Percentiles rank a stretch among this genome's conserved stretches.
These are phyloP conservation scores for Leishmania guyanensis DNA, from an alignment of 208 protist species.

Conservation along the genomic window DNA sequence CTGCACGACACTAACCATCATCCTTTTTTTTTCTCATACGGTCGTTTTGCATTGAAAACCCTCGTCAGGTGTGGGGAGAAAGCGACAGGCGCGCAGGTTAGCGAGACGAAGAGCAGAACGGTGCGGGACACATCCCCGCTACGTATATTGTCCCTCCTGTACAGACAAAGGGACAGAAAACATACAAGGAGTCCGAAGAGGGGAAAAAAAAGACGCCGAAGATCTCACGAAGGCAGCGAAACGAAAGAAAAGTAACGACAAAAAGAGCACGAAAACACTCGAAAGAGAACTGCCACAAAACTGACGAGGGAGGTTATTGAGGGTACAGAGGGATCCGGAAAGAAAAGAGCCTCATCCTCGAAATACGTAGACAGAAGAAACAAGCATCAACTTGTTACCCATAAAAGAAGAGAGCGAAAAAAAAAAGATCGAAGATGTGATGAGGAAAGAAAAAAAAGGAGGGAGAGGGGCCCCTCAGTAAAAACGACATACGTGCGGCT, in stretches of 20 bases:
- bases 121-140: neutral
- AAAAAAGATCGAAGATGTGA: conserved; percentile 1
- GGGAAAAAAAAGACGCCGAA: neutral
- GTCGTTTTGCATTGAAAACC: neutral
- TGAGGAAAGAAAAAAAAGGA: neutral
- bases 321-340: neutral
- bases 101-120: neutral
- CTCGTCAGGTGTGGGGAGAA: neutral
- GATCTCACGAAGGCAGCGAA: neutral
- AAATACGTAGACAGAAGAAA: neutral
- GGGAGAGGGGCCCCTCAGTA: neutral
- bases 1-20: neutral
- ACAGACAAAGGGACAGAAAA: neutral
- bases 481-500: neutral
- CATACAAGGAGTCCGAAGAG: neutral
- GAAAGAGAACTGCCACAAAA: too few relatives aligned
- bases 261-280: too few relatives aligned
- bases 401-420: neutral
- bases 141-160: neutral
- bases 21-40: neutral
- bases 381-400: neutral
- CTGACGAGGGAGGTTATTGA: too few relatives aligned
- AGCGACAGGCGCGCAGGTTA: neutral
- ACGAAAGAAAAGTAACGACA: conserved; percentile 12
- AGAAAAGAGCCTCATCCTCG: neutral